Conservation (phyloP, 495 filamentous ascomycete species). For the Penicillium pancosmium region DNA sequence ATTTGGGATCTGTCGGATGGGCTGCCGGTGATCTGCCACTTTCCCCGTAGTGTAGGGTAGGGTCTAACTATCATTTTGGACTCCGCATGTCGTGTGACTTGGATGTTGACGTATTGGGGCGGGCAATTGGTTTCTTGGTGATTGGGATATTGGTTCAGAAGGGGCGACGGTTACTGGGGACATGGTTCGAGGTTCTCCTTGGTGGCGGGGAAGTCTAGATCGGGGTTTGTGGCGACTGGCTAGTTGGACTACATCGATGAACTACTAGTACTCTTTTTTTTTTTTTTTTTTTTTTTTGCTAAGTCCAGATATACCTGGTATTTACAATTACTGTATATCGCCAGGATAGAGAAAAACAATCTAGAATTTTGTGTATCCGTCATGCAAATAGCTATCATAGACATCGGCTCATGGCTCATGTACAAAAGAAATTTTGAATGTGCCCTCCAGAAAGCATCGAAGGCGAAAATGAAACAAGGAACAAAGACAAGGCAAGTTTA, state of each 20-base stretch:
- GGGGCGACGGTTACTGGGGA: not conserved
- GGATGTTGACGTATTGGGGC: not conserved
- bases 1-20: not conserved
- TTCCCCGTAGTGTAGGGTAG: not conserved
- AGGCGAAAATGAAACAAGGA: conserved; percentile 17
- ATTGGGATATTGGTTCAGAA: not conserved
- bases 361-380: conserved; percentile 13
- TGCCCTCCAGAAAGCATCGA: not conserved
- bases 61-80: not conserved
- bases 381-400: conserved; percentile 11
- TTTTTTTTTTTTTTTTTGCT: too few species aligned
- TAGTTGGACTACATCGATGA: too few species aligned
- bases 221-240: not conserved
- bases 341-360: not conserved
- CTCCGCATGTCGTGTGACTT: not conserved
- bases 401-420: conserved; percentile 25
- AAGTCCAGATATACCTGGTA: too few species aligned
- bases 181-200: not conserved
- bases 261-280: too few species aligned
- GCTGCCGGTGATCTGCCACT: conserved; percentile 3
- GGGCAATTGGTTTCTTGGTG: not conserved
- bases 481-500: conserved; percentile 7
- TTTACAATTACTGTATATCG: not conserved
- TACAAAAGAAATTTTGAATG: conserved; percentile 22
- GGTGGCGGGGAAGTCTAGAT: not conserved